phyloP scores from a whole-genome alignment of 2,329 filamentous ascomycete species.

The Lizonia empirigonia region DNA sequence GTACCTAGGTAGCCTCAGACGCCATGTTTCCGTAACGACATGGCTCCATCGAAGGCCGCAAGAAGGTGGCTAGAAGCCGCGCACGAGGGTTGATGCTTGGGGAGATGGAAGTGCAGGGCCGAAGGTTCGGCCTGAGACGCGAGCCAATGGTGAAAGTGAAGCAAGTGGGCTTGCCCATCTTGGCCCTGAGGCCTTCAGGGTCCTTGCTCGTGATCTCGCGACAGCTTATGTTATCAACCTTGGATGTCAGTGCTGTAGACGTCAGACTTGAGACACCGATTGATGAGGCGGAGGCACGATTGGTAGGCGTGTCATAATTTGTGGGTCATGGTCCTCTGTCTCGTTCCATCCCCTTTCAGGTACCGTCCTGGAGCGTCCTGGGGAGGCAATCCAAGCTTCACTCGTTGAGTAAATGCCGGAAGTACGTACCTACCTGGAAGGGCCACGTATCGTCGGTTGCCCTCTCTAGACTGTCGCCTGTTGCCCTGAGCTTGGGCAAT shows the following conservation, averaged over 20 bases:
- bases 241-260: slow-evolving; percentile 26
- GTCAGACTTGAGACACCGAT: slow-evolving; percentile 39
- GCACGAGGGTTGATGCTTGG: slow-evolving; percentile 30
- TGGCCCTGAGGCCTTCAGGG: slow-evolving; percentile 19
- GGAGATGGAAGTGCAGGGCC: slow-evolving; percentile 20
- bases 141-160: slow-evolving; percentile 34
- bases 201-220: slow-evolving; percentile 22
- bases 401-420: slow-evolving; percentile 36
- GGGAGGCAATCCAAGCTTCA: slow-evolving; percentile 42
- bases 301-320: slow-evolving; percentile 31
- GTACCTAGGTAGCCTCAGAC: slow-evolving; percentile 34
- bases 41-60: slow-evolving; percentile 20
- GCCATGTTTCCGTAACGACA: slow-evolving; percentile 24
- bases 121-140: slow-evolving; percentile 12
- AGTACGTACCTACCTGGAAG: slow-evolving; percentile 32
- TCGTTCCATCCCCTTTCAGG: slow-evolving; percentile 37
- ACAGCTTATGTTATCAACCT: slow-evolving; percentile 33
- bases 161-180: slow-evolving; percentile 24
- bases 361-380: slow-evolving; percentile 34
- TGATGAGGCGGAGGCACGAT: slow-evolving; percentile 38
- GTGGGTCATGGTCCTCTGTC: slow-evolving; percentile 29
- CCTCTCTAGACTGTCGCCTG: slow-evolving; percentile 35
- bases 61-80: slow-evolving; percentile 33
- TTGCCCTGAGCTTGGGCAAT: slow-evolving; percentile 35
- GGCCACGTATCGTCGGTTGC: slow-evolving; percentile 43